Evolutionary conservation across 2,329 filamentous ascomycete genomes (phyloP).

Genomic region (Pestalotiopsis sp.): DNA sequence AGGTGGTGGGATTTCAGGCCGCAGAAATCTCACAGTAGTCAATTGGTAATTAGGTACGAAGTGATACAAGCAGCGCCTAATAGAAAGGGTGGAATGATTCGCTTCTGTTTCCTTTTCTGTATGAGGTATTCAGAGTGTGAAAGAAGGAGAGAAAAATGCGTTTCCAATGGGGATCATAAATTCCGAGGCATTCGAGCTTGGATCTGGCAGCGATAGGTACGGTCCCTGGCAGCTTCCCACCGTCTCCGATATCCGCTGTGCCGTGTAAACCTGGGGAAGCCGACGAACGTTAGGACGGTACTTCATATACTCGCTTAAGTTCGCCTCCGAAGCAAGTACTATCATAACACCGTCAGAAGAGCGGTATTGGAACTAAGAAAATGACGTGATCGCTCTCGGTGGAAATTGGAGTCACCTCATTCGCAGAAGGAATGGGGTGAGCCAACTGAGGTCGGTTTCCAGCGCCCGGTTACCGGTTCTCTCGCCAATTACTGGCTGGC

Average conservation of each 20-base stretch:
- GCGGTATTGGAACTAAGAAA: background rate
- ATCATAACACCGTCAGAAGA: background rate
- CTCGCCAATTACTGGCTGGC: background rate
- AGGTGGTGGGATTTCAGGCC: background rate
- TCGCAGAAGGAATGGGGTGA: background rate
- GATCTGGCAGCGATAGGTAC: background rate
- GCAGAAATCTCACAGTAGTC: background rate
- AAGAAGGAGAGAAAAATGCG: background rate
- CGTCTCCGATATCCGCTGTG: slow-evolving; percentile 5
- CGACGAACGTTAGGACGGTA: background rate
- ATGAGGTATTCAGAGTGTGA: background rate
- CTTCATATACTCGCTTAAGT: background rate
- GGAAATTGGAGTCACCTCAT: slow-evolving; percentile 3
- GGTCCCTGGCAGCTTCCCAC: slow-evolving; percentile 2
- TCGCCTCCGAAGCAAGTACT: too few species aligned
- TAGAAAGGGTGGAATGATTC: background rate
- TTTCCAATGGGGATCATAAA: background rate
- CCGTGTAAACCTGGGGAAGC: slow-evolving; percentile 1
- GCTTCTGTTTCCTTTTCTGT: background rate
- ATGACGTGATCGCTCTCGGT: slow-evolving; percentile 4
- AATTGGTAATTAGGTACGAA: background rate
- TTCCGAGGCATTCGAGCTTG: background rate
- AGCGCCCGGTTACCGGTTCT: background rate
- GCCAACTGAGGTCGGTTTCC: background rate
- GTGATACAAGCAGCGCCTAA: background rate